Base-by-base conservation (phyloP, 306 rosid species). In the Glycyrrhiza uralensis region DNA sequence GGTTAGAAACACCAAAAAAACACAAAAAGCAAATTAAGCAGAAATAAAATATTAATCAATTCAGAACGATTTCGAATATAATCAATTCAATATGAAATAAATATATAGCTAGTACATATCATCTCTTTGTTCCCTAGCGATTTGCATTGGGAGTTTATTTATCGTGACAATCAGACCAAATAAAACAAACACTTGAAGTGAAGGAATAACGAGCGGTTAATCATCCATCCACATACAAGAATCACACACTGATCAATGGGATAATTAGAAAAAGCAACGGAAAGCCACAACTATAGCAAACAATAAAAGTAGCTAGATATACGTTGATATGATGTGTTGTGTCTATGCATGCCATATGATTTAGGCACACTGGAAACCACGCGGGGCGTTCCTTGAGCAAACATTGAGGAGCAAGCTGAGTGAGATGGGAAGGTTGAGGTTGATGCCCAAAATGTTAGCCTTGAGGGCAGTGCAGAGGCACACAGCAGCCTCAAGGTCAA, bases 391-490 rank as follows among this genome's bases (percentile, higher is more conserved):
- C 29, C 4, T 56, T 42, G 80, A 77, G 74, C 97, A 92, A 42
- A 76, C 87, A 54, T 92, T 86, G 29, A 92, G 92, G 50, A 92
- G 94, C 80, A 92, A 76, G 79, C 74, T 86, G 19, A 92, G 94
- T 1, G 92, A 74, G 56, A 89, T 0, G 0, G 96, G 97, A 69
- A 92, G 18, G 81, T 92, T 87, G 39, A 92, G 83, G 72, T 72
- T 82, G 72, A 83, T 83, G 42, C 96, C 96, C 58, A 92, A 67
- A 71, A 89, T 83, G 68, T 71, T 83, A 4, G 94, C 96, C 12
- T 1, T 89, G 18, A 89, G 77, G 35, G 85, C 98, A 69, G 96
- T 92, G 86, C 96, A 92, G 11, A 92, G 92, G 74, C 98, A 92
- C 5, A 78, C 74, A 0, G 94, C 96, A 12, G 94, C 94, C 22